A percentile compares a stretch with the other conserved stretches of the same genome.
Evolutionary conservation across 495 filamentous ascomycete species (phyloP).

Genomic region (Thermothielavioides terrestris): DNA sequence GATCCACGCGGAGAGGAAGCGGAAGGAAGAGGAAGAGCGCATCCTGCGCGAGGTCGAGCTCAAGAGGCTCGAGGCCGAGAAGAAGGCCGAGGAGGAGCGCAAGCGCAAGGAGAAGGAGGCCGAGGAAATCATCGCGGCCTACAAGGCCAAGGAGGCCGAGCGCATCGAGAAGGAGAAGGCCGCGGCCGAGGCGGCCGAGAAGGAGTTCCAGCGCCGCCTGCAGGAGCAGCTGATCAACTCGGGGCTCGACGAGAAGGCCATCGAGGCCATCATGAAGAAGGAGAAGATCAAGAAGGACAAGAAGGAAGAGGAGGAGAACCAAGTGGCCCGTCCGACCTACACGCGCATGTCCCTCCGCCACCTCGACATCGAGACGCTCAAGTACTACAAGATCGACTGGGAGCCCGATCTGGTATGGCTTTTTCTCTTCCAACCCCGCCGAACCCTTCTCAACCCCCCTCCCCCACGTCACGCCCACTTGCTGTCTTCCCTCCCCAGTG

Average conservation of each 20-base stretch:
- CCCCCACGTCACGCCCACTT: not conserved
- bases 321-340: conserved; percentile 39
- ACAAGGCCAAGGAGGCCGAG: conserved; percentile 47
- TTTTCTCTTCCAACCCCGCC: not conserved
- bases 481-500: not conserved
- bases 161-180: conserved; percentile 36
- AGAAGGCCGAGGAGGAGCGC: conserved; percentile 35
- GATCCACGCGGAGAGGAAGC: conserved; percentile 35
- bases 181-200: conserved; percentile 41
- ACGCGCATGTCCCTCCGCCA: conserved; percentile 49
- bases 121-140: conserved; percentile 47
- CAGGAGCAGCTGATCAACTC: conserved; percentile 42
- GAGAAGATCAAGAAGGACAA: conserved; percentile 37
- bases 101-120: conserved; percentile 43
- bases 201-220: conserved; percentile 42
- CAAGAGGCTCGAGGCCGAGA: conserved; percentile 51
- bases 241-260: conserved; percentile 44
- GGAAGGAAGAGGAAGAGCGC: conserved; percentile 38
- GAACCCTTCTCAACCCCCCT: not conserved
- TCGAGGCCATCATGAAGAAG: conserved; percentile 44
- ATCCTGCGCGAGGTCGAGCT: conserved; percentile 45
- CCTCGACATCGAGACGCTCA: conserved; percentile 48
- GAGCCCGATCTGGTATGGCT: conserved; percentile 44
- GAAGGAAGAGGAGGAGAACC: conserved; percentile 17
- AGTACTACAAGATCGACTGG: conserved; percentile 42